Conservation (phyloP, 2,329 filamentous ascomycete genomes). For the Colletotrichum incanum region DNA sequence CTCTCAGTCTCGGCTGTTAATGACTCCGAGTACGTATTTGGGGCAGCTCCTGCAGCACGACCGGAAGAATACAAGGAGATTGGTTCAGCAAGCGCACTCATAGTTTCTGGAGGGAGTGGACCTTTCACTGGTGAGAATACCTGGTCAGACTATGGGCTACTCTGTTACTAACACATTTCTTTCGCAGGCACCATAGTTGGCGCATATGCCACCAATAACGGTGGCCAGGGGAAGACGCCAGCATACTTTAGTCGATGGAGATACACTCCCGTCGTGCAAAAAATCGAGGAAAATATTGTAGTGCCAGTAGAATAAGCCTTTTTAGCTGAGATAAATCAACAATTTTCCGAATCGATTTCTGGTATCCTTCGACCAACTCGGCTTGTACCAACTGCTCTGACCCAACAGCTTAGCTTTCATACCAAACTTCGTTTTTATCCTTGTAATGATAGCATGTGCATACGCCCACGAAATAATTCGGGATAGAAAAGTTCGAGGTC, state of each 20-base stretch:
- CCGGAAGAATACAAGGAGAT: constrained; percentile 46
- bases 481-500: background rate
- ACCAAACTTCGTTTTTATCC: too few relatives aligned
- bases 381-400: too few relatives aligned
- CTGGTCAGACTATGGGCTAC: fast-evolving
- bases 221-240: constrained; percentile 58
- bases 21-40: constrained; percentile 60
- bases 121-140: constrained; percentile 50
- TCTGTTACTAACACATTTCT: background rate
- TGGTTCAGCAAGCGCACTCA: constrained; percentile 50
- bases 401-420: too few relatives aligned
- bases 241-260: constrained; percentile 66
- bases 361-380: too few relatives aligned
- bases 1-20: constrained; percentile 62
- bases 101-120: constrained; percentile 39
- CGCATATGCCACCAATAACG: constrained; percentile 68
- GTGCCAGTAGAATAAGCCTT: constrained; percentile 1
- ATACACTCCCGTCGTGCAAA: constrained; percentile 53
- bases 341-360: too few relatives aligned
- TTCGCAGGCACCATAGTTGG: constrained; percentile 64
- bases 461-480: too few relatives aligned
- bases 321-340: too few relatives aligned
- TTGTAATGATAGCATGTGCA: too few relatives aligned
- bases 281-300: constrained; percentile 15
- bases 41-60: constrained; percentile 51